phyloP scores from a whole-genome alignment of 495 filamentous ascomycete species.

The Aeminium ludgeri region DNA sequence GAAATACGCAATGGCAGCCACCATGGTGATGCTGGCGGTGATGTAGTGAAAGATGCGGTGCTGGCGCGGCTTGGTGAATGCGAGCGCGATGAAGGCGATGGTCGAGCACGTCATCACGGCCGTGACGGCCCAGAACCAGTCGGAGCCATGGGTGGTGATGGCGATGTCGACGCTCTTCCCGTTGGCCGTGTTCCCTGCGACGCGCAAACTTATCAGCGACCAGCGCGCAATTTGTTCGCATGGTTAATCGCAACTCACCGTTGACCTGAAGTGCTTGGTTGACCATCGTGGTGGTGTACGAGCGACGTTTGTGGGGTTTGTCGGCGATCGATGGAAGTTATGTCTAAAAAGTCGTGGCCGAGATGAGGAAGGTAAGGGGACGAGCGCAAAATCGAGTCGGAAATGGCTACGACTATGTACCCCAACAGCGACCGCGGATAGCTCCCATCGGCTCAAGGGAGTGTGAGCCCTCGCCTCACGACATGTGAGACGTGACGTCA shows the following conservation, averaged over 20 bases:
- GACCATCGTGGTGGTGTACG: neutral
- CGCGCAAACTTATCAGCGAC: neutral
- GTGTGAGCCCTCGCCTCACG: neutral
- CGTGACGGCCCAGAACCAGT: slow-evolving; percentile 41
- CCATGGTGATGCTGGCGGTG: slow-evolving; percentile 39
- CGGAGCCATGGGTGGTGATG: slow-evolving; percentile 45
- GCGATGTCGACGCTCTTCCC: slow-evolving; percentile 27
- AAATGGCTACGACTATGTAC: too few species aligned
- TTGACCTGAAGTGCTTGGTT: slow-evolving; percentile 39
- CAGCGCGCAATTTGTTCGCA: neutral
- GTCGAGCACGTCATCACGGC: slow-evolving; percentile 32
- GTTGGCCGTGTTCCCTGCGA: slow-evolving; percentile 5
- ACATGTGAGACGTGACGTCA: neutral
- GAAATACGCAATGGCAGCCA: slow-evolving; percentile 51
- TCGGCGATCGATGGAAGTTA: neutral
- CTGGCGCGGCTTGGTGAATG: slow-evolving; percentile 32
- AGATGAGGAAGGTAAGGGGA: too few species aligned
- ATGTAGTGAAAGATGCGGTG: slow-evolving; percentile 55
- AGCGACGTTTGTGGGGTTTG: neutral
- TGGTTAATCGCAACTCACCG: slow-evolving; percentile 13
- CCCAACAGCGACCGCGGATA: too few species aligned
- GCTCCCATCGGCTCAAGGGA: too few species aligned
- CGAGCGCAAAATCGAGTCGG: too few species aligned
- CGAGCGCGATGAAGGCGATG: slow-evolving; percentile 29
- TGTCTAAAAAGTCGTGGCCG: too few species aligned